phyloP scores from a whole-genome alignment of 345 rosid genomes.

The Aegle marmelos region DNA sequence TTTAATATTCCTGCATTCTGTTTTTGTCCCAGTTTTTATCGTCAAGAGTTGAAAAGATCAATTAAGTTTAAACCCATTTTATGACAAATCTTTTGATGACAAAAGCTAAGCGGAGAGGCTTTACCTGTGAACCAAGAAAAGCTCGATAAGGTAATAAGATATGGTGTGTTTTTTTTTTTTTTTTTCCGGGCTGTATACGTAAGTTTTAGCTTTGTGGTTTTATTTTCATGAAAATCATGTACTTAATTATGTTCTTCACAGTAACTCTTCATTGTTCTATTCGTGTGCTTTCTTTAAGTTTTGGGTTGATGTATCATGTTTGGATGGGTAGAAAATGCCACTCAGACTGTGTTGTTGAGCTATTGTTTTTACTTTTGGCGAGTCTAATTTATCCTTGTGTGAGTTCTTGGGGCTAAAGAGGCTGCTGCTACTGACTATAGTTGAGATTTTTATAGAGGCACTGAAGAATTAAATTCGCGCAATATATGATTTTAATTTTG shows the following conservation, averaged over 20 bases:
- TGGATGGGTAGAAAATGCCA: not conserved
- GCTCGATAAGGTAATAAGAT: constrained; percentile 4
- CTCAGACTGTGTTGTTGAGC: not conserved
- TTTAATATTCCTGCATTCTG: not conserved
- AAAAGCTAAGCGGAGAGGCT: not conserved
- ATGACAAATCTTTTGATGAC: not conserved
- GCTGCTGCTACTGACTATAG: not conserved
- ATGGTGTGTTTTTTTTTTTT: not conserved
- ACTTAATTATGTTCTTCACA: not conserved
- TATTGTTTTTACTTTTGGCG: too few species aligned
- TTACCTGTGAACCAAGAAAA: not conserved
- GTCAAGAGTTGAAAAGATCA: not conserved
- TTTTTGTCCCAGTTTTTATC: not conserved
- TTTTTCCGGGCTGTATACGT: not conserved
- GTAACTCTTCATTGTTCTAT: not conserved
- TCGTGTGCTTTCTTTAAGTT: not conserved
- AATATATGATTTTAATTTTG: not conserved
- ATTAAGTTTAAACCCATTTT: not conserved
- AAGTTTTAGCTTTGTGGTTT: not conserved
- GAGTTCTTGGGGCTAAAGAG: not conserved
- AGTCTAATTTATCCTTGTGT: not conserved
- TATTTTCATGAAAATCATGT: not conserved
- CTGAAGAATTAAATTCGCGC: not conserved
- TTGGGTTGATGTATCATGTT: not conserved
- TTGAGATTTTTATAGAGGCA: not conserved